Evolutionary conservation across 2,329 filamentous ascomycete genomes (phyloP).

Genomic region (Cephalotrichum gorgonifer): DNA sequence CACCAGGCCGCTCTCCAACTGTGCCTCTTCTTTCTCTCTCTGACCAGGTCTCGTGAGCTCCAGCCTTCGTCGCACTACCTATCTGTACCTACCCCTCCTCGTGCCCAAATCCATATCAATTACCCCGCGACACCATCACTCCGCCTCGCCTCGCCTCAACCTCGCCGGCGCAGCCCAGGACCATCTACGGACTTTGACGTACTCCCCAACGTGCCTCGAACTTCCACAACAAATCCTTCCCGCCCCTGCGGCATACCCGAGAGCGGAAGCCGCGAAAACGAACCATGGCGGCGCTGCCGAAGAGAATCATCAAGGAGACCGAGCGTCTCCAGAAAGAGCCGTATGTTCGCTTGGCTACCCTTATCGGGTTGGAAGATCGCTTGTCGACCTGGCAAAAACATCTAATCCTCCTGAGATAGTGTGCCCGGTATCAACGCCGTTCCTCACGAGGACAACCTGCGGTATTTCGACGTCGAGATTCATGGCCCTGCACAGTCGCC

Average conservation of each 20-base stretch:
- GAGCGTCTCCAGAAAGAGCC: slow-evolving; percentile 94
- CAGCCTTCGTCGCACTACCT: neutral
- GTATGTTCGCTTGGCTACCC: slow-evolving; percentile 40
- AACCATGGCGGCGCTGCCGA: slow-evolving; percentile 70
- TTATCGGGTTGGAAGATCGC: neutral
- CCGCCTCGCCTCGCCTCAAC: slow-evolving; percentile 1
- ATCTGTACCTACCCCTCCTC: neutral
- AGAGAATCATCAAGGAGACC: slow-evolving; percentile 97
- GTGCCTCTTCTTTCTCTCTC: neutral
- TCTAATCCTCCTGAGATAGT: slow-evolving; percentile 31
- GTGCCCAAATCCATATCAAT: neutral
- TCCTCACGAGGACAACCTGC: slow-evolving; percentile 92
- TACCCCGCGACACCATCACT: slow-evolving; percentile 4
- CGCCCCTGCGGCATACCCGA: neutral
- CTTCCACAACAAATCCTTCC: neutral
- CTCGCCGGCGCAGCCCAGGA: neutral
- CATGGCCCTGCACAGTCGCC: slow-evolving; percentile 86
- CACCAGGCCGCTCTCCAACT: neutral
- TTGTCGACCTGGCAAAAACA: neutral
- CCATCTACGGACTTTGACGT: slow-evolving; percentile 5
- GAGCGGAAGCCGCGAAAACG: neutral
- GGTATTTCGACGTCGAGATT: slow-evolving; percentile 97
- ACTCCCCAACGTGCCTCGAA: no score
- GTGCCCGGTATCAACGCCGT: slow-evolving; percentile 93
- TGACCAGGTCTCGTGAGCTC: neutral